A percentile compares a stretch with the other conserved stretches of the same genome.
These are phyloP conservation scores for Coemansia sp. DNA, from an alignment of 192 early-diverging fungal genomes.

Conservation along the genomic window DNA sequence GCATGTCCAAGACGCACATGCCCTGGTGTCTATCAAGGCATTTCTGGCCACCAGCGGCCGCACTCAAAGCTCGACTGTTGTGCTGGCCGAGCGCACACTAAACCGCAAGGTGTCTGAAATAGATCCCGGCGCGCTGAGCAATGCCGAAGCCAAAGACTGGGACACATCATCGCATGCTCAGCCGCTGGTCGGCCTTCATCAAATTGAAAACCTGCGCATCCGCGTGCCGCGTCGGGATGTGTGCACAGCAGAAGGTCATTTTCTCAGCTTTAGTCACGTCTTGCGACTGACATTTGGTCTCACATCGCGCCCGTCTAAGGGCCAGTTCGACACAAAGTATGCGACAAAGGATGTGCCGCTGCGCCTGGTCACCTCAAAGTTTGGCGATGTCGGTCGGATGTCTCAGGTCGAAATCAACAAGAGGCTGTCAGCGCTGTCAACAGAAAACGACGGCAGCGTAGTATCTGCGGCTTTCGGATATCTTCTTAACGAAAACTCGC, in stretches of 20 bases:
- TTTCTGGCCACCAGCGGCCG: constrained; percentile 21
- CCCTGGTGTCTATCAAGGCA: constrained; percentile 29
- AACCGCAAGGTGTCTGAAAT: constrained; percentile 52
- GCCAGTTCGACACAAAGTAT: constrained; percentile 39
- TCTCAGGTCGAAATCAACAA: constrained; percentile 55
- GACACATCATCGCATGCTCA: constrained; percentile 15
- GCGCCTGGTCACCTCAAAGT: constrained; percentile 52
- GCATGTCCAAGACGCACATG: constrained; percentile 27
- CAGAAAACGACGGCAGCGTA: constrained; percentile 42
- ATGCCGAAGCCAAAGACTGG: constrained; percentile 23
- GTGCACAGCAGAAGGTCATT: constrained; percentile 48
- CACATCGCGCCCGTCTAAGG: constrained; percentile 28
- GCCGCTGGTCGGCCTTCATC: constrained; percentile 26
- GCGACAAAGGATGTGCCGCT: constrained; percentile 50
- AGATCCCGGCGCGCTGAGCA: constrained; percentile 26
- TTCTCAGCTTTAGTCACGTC: constrained; percentile 42
- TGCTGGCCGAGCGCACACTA: constrained; percentile 52
- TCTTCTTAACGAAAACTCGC: constrained; percentile 43
- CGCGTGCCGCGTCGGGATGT: constrained; percentile 51
- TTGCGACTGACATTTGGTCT: constrained; percentile 52
- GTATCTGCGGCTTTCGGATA: constrained; percentile 50
- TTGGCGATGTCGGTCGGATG: constrained; percentile 48
- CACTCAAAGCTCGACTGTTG: constrained; percentile 24
- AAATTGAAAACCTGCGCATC: constrained; percentile 47
- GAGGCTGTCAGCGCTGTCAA: constrained; percentile 42